phyloP scores from a whole-genome alignment of 805 yeast species.

The Ogataea ganodermae region DNA sequence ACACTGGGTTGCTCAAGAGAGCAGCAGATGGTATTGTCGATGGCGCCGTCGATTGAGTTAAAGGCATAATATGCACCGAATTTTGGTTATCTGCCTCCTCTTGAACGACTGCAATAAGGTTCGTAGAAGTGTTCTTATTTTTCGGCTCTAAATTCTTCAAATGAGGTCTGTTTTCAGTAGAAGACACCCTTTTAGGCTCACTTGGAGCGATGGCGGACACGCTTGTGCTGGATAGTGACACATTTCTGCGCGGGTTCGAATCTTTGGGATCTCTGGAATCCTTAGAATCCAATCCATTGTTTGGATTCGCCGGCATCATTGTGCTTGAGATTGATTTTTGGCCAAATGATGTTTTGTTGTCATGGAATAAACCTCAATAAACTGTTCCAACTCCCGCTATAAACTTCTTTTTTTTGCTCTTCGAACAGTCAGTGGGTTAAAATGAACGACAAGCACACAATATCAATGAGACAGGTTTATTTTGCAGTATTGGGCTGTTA shows the following conservation, averaged over 20 bases:
- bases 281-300: background rate
- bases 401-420: background rate
- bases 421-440: background rate
- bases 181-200: constrained; percentile 6
- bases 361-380: too few relatives aligned
- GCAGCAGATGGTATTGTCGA: constrained; percentile 7
- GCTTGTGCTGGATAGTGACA: background rate
- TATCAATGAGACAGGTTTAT: too few relatives aligned
- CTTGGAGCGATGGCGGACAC: background rate
- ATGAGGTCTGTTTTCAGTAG: constrained; percentile 6
- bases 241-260: background rate
- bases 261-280: background rate
- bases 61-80: constrained; percentile 26
- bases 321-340: background rate
- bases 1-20: background rate
- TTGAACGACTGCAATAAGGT: constrained; percentile 31
- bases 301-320: background rate
- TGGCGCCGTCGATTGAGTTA: constrained; percentile 11
- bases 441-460: background rate
- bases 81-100: constrained; percentile 29
- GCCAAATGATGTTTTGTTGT: too few relatives aligned
- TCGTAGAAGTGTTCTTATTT: constrained; percentile 21
- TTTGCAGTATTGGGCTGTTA: too few relatives aligned
- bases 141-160: constrained; percentile 11
- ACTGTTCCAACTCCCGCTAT: constrained; percentile 1